Evolutionary conservation across 768 basidiomycete species (phyloP), one percentile per base, ranked within the genome.

Genomic region (Lentinula lateritia): DNA sequence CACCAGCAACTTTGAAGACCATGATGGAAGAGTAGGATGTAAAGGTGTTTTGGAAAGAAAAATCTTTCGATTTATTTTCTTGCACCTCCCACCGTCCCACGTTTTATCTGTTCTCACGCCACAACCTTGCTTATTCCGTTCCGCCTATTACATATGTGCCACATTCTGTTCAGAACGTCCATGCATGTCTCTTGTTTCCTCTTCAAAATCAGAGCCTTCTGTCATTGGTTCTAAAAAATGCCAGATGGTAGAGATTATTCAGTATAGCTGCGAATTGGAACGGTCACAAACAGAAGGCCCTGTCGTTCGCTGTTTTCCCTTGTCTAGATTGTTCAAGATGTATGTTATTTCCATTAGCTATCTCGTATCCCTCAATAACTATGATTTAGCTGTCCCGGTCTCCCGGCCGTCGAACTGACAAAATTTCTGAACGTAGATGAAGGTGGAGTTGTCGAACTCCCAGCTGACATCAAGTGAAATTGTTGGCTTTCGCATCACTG

Each of bases 1-100:
- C 70, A 91, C 92, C 92, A 76, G 93, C 87, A 69, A 96, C 93
- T 77, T 96, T 94, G 90, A 82, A 94, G 68, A 86, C 83, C 91
- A 93, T 92, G 77, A 34, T 55, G 18, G 18, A 20, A 41, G 52
- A 23, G 5, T 18, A 41, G 38, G 45, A 32, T 20, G 53, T 50
- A 16, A 34, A 32, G 16, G 39, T 8, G 15, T 34, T 34, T 48
- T 36, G 6, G 39, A 9, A 36, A 20, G 1, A 56, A 12, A 16
- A 36, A 18, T n/a, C 18, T 42, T 15, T 6, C 16, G 16, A 32
- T 39, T 16, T 1, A 18, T 20, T 52, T 52, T 60, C 28, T 50
- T n/a, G 46, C 38, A 48, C 20, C 39, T 9, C 45, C 28, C 28
- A 28, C 28, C 28, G 28, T 39, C 20, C 36, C 39, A 42, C 23